Evolutionary conservation across 345 rosid genomes (phyloP), one percentile per base, ranked within the genome.

Genomic region (Boechera retrofracta): DNA sequence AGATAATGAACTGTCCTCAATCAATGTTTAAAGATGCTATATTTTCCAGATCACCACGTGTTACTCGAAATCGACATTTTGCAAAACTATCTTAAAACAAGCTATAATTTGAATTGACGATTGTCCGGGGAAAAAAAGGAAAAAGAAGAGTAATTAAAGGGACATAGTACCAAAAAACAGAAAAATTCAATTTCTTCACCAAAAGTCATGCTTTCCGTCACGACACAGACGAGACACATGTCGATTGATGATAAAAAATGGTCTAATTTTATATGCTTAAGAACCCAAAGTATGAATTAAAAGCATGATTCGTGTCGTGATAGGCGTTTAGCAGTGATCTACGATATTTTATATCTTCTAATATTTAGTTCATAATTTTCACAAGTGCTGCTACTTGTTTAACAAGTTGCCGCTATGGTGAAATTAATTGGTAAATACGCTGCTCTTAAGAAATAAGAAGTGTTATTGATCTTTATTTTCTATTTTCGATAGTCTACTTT

Each of bases 201-300:
- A 33, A 56, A 48, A 31, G 64, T 39, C 47, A 57, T 71, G 47
- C 81, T 65, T 78, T 72, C 55, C 77, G 68, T 77, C 81, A 77
- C 39, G 63, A 28, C 72, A 64, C 32, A 18, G 18, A 21, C 12
- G 31, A n/a, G n/a, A 57, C 42, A 72, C 73, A 45, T 66, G 68
- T 65, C 68, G 10, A 32, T 56, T 3, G 28, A 16, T 65, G 10
- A 42, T 39, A 16, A 9, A 15, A 18, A 21, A 5, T 10, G 9
- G 32, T 32, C 3, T 31, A 31, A 31, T 28, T 64, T 64, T 64
- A 13, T 44, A 44, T 15, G 68, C 38, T 16, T 16, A 16, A 16
- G 16, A 16, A 33, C 47, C 12, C 7, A 26, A 4, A 47, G 21
- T n/a, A 47, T 47, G 52, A 47, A 42, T 38, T 3, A 38, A 47